Conservation (phyloP, 192 early-diverging fungal species). For the Pilaira anomala region DNA sequence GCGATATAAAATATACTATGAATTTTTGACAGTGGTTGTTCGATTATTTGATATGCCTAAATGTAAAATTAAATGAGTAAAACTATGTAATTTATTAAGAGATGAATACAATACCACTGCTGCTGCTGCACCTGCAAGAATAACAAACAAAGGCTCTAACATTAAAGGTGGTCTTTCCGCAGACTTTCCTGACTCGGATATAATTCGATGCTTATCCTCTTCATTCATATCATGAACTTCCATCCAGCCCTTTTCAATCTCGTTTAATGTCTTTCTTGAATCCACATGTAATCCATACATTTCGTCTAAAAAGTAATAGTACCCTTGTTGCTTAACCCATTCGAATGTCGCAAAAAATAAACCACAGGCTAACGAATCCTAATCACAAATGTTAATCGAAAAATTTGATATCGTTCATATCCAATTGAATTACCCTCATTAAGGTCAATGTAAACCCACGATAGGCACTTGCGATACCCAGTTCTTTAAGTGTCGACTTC, state of each 20-base stretch:
- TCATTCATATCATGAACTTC: slow-evolving; percentile 14
- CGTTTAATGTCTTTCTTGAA: slow-evolving; percentile 21
- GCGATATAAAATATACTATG: slow-evolving; percentile 64
- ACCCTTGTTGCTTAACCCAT: slow-evolving; percentile 68
- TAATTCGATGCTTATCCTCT: slow-evolving; percentile 1
- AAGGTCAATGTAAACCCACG: slow-evolving; percentile 52
- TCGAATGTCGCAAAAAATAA: slow-evolving; percentile 79
- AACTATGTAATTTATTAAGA: not conserved
- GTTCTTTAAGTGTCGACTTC: slow-evolving; percentile 50
- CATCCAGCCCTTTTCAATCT: slow-evolving; percentile 22
- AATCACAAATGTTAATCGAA: not conserved
- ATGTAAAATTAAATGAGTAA: not conserved
- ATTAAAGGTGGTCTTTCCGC: slow-evolving; percentile 31
- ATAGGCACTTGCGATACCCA: slow-evolving; percentile 53
- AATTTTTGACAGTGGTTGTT: slow-evolving; percentile 68
- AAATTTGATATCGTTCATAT: not conserved
- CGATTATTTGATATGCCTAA: slow-evolving; percentile 68
- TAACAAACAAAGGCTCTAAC: slow-evolving; percentile 40
- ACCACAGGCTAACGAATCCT: slow-evolving; percentile 71
- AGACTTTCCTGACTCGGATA: not conserved
- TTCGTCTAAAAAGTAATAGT: slow-evolving; percentile 58
- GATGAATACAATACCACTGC: slow-evolving; percentile 27
- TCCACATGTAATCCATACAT: slow-evolving; percentile 44
- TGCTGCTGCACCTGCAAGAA: slow-evolving; percentile 36
- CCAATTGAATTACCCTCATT: slow-evolving; percentile 39